Conservation (phyloP, 1,284 basidiomycete genomes). For the Agroathelia rolfsii region DNA sequence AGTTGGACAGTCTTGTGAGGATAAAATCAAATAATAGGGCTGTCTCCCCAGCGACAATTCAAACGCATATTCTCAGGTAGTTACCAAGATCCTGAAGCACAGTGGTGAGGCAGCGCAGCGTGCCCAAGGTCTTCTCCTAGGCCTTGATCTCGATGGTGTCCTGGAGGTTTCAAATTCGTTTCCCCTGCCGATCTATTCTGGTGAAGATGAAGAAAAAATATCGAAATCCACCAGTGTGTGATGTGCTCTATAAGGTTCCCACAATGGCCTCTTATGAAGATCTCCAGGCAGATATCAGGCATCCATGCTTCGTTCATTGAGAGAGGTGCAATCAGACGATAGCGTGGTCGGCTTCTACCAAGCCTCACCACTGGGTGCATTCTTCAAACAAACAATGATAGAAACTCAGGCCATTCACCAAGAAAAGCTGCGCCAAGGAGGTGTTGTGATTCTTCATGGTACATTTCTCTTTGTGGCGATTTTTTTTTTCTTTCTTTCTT, state of each 20-base stretch:
- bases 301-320: slow-evolving; percentile 78
- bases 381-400: slow-evolving; percentile 80
- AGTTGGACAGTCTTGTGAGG: slow-evolving; percentile 79
- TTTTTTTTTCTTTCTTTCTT: neutral
- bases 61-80: too few relatives aligned
- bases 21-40: too few relatives aligned
- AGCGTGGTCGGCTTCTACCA: slow-evolving; percentile 97
- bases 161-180: slow-evolving; percentile 93
- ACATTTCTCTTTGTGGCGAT: slow-evolving; percentile 12
- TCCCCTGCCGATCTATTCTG: slow-evolving; percentile 64
- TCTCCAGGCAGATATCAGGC: slow-evolving; percentile 69
- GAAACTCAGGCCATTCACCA: slow-evolving; percentile 83
- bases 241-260: slow-evolving; percentile 6
- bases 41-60: too few relatives aligned
- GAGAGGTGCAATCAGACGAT: slow-evolving; percentile 91
- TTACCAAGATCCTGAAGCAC: slow-evolving; percentile 90
- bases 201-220: slow-evolving; percentile 73
- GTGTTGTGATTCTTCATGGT: slow-evolving; percentile 90
- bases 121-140: slow-evolving; percentile 79
- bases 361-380: slow-evolving; percentile 83
- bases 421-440: slow-evolving; percentile 72
- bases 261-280: slow-evolving; percentile 6
- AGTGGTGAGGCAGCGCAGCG: slow-evolving; percentile 58
- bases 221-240: slow-evolving; percentile 58
- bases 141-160: slow-evolving; percentile 85